Evolutionary conservation across 208 protist species (phyloP).

Genomic region (Porcisia hertigi): DNA sequence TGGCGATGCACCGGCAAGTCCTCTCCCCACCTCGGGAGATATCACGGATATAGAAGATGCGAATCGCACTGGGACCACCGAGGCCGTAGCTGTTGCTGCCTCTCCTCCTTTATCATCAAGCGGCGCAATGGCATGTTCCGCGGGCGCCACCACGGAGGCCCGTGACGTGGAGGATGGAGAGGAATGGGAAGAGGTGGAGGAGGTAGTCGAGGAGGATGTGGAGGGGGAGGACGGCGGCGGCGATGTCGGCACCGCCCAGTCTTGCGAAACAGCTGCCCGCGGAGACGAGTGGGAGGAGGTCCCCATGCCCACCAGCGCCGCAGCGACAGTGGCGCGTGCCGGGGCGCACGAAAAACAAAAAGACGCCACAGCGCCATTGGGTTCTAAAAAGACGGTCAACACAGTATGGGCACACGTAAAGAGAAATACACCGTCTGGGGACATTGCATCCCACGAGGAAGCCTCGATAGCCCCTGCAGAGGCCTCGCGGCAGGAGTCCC

Average conservation of each 20-base stretch:
- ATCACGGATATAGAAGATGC: background rate
- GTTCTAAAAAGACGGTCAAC: background rate
- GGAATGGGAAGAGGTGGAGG: conserved; percentile 20
- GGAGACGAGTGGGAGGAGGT: background rate
- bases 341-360: background rate
- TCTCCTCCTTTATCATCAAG: background rate
- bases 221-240: conserved; percentile 1
- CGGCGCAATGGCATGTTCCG: too few species aligned
- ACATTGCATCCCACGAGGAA: too few species aligned
- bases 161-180: background rate
- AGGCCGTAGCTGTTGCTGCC: background rate
- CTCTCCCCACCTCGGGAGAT: background rate
- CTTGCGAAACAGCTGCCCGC: background rate
- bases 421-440: background rate
- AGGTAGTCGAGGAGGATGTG: conserved; percentile 15
- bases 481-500: background rate
- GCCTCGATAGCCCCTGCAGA: background rate
- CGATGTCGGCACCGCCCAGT: background rate
- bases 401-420: conserved; percentile 13
- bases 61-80: background rate
- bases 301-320: background rate
- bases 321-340: background rate
- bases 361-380: background rate
- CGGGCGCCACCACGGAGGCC: background rate
- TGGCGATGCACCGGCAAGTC: background rate